Conservation (phyloP, 148 eudicot species). For the Beta vulgaris region DNA sequence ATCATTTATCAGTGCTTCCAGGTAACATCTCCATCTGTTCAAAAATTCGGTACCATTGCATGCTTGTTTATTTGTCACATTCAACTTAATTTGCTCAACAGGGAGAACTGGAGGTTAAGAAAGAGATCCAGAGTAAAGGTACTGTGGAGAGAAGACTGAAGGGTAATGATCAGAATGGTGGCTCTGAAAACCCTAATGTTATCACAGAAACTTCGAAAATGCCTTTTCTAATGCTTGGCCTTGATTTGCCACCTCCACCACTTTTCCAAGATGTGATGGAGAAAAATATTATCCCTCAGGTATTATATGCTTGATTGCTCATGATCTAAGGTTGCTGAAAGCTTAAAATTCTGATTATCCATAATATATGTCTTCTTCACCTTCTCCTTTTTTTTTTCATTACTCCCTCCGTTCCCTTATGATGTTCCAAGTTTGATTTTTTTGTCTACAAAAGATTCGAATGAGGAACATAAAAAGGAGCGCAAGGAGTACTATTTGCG, state of each 20-base stretch:
- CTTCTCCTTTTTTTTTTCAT: too few relatives aligned
- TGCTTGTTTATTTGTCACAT: background rate
- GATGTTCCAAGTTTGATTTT: too few relatives aligned
- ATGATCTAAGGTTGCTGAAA: background rate
- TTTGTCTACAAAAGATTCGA: too few relatives aligned
- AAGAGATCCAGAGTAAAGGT: constrained; percentile 55
- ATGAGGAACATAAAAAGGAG: too few relatives aligned
- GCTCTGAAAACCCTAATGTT: constrained; percentile 34
- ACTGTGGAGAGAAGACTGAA: constrained; percentile 40
- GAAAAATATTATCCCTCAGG: constrained; percentile 97
- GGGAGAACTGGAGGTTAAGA: constrained; percentile 95
- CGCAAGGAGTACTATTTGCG: too few relatives aligned
- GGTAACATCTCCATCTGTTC: constrained; percentile 42
- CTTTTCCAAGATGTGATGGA: constrained; percentile 94
- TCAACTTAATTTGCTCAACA: constrained; percentile 29
- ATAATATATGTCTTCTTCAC: background rate
- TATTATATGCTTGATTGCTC: constrained; percentile 19
- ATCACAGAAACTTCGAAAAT: constrained; percentile 65
- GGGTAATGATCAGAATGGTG: constrained; percentile 43
- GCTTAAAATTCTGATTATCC: background rate
- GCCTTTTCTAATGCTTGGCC: constrained; percentile 94
- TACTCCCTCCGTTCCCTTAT: too few relatives aligned
- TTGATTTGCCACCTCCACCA: constrained; percentile 97
- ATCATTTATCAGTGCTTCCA: constrained; percentile 90
- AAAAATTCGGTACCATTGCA: background rate